Conservation (phyloP, 305 asterid genomes). For the Striga hermonthica region DNA sequence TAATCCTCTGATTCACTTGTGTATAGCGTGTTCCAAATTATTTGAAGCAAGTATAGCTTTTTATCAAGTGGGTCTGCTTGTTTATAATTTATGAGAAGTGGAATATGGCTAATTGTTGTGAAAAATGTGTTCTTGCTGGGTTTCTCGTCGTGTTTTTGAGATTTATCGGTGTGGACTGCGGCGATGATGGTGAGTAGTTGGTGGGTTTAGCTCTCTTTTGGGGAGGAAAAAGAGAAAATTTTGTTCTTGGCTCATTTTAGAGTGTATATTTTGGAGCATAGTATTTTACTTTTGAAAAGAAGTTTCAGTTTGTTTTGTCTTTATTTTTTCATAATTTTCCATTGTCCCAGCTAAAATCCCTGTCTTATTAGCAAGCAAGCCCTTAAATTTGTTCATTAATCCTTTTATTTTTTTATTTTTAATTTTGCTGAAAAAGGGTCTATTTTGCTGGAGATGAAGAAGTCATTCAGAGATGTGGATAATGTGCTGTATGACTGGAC, state of each 20-base stretch:
- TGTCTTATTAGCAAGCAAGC: constrained; percentile 31
- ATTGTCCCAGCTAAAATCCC: constrained; percentile 34
- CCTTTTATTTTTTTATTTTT: background rate
- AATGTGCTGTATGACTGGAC: constrained; percentile 97
- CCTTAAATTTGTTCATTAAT: background rate
- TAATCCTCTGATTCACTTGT: constrained; percentile 9
- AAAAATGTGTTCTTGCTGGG: constrained; percentile 43
- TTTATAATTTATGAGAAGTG: constrained; percentile 31
- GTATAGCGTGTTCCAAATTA: constrained; percentile 5
- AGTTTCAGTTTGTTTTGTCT: constrained; percentile 34
- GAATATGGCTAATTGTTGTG: constrained; percentile 38
- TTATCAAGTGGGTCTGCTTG: background rate
- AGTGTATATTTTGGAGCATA: too few relatives aligned
- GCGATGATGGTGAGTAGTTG: constrained; percentile 72
- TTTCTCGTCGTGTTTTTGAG: constrained; percentile 43
- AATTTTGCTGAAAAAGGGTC: constrained; percentile 44
- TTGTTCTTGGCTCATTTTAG: constrained; percentile 29
- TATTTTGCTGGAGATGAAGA: constrained; percentile 81
- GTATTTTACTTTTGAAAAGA: constrained; percentile 29
- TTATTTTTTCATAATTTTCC: constrained; percentile 37
- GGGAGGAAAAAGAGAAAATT: too few relatives aligned
- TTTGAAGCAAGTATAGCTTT: background rate
- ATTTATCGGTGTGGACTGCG: constrained; percentile 52
- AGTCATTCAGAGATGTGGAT: constrained; percentile 84
- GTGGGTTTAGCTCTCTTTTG: constrained; percentile 4